phyloP scores from a whole-genome alignment of 2,329 filamentous ascomycete species.

The Fusarium robinianum region DNA sequence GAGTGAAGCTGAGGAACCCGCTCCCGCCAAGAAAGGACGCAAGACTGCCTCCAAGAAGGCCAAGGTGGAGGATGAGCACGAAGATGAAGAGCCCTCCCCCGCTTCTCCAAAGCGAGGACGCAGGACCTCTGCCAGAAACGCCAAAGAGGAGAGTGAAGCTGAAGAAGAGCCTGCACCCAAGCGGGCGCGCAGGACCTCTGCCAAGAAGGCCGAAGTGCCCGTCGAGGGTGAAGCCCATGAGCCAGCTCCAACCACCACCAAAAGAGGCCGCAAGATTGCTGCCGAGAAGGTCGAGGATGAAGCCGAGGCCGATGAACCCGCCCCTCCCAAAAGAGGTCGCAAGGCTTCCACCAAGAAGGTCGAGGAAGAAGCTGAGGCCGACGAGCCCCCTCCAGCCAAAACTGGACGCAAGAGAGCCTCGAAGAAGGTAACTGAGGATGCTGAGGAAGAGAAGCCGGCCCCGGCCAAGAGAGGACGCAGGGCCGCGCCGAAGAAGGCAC shows the following conservation, averaged over 20 bases:
- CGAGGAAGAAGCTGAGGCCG: constrained; percentile 12
- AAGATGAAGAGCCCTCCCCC: constrained; percentile 23
- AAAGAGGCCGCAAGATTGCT: constrained; percentile 35
- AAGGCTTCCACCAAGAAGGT: constrained; percentile 15
- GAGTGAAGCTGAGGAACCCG: constrained; percentile 23
- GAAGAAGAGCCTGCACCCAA: constrained; percentile 16
- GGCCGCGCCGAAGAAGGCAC: constrained; percentile 19
- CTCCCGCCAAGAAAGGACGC: constrained; percentile 13
- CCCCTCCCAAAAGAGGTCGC: constrained; percentile 24
- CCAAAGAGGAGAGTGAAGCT: constrained; percentile 12
- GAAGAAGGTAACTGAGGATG: constrained; percentile 20
- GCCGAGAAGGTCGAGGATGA: constrained; percentile 28
- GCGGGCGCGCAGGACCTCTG: constrained; percentile 21
- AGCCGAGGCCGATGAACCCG: constrained; percentile 26
- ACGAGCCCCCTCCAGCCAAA: constrained; percentile 36
- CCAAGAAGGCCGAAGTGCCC: constrained; percentile 11
- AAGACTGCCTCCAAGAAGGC: constrained; percentile 14
- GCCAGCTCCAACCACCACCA: constrained; percentile 26
- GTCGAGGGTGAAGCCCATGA: constrained; percentile 15
- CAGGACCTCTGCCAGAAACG: constrained; percentile 11
- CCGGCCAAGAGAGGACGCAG: constrained; percentile 19
- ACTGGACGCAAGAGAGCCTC: constrained; percentile 25
- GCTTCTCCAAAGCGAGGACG: constrained; percentile 16
- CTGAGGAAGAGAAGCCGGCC: constrained; percentile 17
- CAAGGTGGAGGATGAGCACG: constrained; percentile 16